phyloP scores from a whole-genome alignment of 148 eudicot genomes.

The Rhododendron ferrugineum region DNA sequence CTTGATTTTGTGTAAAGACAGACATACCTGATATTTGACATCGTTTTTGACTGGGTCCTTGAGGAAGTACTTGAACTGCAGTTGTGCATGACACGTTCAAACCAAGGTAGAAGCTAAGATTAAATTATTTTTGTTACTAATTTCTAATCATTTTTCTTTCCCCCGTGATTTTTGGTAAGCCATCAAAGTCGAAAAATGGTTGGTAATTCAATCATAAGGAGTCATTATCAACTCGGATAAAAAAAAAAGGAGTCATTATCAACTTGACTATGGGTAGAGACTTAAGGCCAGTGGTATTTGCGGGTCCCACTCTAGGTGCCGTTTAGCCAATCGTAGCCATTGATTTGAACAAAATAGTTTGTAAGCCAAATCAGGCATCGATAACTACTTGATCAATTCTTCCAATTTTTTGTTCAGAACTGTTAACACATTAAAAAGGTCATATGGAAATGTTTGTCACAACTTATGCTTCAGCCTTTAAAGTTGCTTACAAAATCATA shows the following conservation, averaged over 20 bases:
- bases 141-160: not conserved
- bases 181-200: not conserved
- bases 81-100: not conserved
- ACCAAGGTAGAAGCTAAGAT: too few species aligned
- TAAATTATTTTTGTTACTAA: not conserved
- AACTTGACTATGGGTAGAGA: not conserved
- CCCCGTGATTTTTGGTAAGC: not conserved
- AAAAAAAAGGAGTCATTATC: not conserved
- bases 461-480: not conserved
- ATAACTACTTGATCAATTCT: not conserved
- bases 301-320: too few species aligned
- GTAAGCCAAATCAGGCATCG: not conserved
- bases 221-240: not conserved
- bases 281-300: too few species aligned
- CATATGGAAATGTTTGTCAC: not conserved
- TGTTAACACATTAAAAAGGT: not conserved
- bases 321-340: too few species aligned
- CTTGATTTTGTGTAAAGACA: not conserved
- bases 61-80: slow-evolving; percentile 81
- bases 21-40: slow-evolving; percentile 85
- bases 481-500: not conserved
- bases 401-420: not conserved
- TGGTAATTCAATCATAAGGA: not conserved
- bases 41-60: slow-evolving; percentile 92
- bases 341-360: too few species aligned